A percentile compares a stretch with the other conserved stretches of the same genome.
phyloP scores from a whole-genome alignment of 2,329 filamentous ascomycete genomes.

The Apiospora marii region DNA sequence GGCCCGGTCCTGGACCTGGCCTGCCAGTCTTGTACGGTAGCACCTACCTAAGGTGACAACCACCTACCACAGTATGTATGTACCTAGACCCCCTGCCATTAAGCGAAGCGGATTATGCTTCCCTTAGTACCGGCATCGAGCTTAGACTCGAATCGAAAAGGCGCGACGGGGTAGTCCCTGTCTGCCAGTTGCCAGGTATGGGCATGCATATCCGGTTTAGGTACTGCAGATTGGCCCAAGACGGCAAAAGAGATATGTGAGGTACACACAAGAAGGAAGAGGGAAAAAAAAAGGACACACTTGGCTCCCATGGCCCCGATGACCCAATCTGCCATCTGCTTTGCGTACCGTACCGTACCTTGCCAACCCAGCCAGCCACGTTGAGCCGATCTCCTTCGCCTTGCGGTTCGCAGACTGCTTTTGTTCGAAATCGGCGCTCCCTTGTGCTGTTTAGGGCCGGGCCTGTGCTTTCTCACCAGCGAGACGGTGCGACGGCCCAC shows the following conservation, averaged over 20 bases:
- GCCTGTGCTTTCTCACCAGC: not conserved
- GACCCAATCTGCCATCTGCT: not conserved
- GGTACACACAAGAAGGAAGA: not conserved
- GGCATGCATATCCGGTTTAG: not conserved
- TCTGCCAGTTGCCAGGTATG: not conserved
- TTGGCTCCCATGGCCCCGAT: not conserved
- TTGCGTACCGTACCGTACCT: not conserved
- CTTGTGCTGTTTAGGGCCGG: not conserved
- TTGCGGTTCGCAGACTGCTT: not conserved
- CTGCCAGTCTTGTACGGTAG: constrained; percentile 11
- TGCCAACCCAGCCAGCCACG: not conserved
- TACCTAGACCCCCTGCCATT: not conserved
- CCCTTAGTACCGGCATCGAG: constrained; percentile 1
- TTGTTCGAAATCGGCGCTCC: not conserved
- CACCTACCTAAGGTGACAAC: not conserved
- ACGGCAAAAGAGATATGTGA: not conserved
- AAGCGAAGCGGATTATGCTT: constrained; percentile 8
- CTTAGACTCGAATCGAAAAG: not conserved
- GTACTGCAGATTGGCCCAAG: not conserved
- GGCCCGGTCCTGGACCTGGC: not conserved
- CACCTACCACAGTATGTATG: not conserved
- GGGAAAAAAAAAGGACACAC: not conserved
- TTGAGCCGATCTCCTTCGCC: not conserved
- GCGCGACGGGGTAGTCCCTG: not conserved
- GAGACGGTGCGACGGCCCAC: constrained; percentile 15